Percentiles rank a stretch among this genome's conserved stretches.
Conservation (phyloP, 225 moss, liverwort and hornwort genomes). For the Thuidium tamariscinum region DNA sequence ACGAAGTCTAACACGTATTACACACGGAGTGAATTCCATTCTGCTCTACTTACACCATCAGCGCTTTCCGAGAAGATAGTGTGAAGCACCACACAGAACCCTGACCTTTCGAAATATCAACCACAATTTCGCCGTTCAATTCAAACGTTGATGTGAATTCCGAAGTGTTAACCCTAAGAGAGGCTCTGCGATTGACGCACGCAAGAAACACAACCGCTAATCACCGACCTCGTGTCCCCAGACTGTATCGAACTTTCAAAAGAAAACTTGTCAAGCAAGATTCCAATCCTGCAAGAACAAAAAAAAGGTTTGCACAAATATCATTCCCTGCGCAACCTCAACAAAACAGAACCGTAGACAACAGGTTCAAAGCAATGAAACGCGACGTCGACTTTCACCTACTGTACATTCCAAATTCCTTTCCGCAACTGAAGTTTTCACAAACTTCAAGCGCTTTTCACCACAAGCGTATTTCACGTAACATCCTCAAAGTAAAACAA, state of each 20-base stretch:
- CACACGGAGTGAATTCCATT: slow-evolving; percentile 4
- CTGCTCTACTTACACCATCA: not conserved
- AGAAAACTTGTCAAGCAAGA: not conserved
- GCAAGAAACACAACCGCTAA: not conserved
- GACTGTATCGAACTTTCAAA: not conserved
- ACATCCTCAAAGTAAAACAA: not conserved
- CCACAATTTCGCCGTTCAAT: not conserved
- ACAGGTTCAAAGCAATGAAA: not conserved
- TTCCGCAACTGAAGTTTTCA: not conserved
- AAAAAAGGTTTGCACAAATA: not conserved
- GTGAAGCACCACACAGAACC: not conserved
- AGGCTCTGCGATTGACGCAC: not conserved
- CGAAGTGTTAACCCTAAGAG: not conserved
- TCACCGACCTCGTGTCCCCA: not conserved
- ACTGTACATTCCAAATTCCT: not conserved
- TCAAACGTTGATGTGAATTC: not conserved
- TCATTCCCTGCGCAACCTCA: not conserved
- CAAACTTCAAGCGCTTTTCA: not conserved
- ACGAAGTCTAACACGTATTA: slow-evolving; percentile 8
- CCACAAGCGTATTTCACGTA: not conserved
- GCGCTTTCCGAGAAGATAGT: not conserved
- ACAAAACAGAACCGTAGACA: not conserved
- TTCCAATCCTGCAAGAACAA: not conserved
- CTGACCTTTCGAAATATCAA: not conserved
- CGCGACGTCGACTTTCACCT: not conserved